Base-by-base conservation (phyloP, 1,284 basidiomycete species). In the Apiotrichum brassicae region DNA sequence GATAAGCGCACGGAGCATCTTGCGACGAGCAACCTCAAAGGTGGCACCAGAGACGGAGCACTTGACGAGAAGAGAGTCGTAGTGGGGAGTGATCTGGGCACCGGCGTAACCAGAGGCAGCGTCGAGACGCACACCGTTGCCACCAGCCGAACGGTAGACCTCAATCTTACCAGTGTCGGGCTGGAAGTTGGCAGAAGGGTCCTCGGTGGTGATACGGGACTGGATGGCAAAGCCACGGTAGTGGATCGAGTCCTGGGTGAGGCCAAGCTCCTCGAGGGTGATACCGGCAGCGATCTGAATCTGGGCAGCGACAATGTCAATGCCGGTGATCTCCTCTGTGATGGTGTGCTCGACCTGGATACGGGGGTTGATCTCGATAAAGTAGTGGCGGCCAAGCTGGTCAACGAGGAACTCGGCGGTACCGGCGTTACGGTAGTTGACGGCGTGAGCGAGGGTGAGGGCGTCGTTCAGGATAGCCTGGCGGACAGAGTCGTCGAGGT, bases 91-190 rank as follows among this genome's bases (percentile, higher is more conserved):
- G 73, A 99, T 98, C 76, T 98, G 95, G 38, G 95, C 95, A 53
- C 95, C 95, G 50, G 95, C 95, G 64, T 97, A 99, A 62, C 95
- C 95, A 58, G 93, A 97, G 70, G 86, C 87, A 23, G 95, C 90
- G 70, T 99, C 95, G 50, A 99, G 80, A 73, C 95, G 87, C 46
- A 99, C 92, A 73, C 95, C 95, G 71, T 97, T 98, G 58, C 95
- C 95, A 75, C 95, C 95, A 37, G 95, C 94, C 64, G 89, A 93
- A 57, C 94, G 86, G 77, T 98, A 98, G 30, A 99, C 95, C 69
- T 98, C 94, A 62, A 99, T 98, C 75, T 97, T 97, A 58, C 95
- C 95, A 3, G 91, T 97, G 74, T 99, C 95, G 30, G 95, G 95
- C 75, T 97, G 91, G 87, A 99, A 98, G 69, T 78, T 80, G 48